These are phyloP conservation scores for Trichocladium antarcticum DNA, from an alignment of 495 filamentous ascomycete genomes.

Conservation along the genomic window DNA sequence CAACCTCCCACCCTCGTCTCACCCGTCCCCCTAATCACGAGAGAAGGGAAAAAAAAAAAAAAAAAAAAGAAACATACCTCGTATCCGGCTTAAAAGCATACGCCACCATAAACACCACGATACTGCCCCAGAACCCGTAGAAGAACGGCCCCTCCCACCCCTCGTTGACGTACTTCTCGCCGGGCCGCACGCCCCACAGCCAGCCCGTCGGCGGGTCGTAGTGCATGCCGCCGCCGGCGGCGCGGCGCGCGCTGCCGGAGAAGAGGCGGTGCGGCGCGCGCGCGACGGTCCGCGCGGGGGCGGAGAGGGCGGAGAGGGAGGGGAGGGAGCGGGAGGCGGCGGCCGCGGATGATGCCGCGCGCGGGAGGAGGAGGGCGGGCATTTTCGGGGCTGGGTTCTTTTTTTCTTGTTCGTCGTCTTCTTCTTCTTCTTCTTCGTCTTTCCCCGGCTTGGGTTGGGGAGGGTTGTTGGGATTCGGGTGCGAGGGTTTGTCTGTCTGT, in stretches of 20 bases:
- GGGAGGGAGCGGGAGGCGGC: too few species aligned
- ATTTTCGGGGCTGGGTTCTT: neutral
- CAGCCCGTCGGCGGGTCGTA: constrained; percentile 89
- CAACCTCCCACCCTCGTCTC: neutral
- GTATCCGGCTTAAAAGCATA: constrained; percentile 98
- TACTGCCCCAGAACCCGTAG: constrained; percentile 81
- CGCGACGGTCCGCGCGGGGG: too few species aligned
- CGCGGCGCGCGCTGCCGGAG: constrained; percentile 27
- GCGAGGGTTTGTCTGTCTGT: too few species aligned
- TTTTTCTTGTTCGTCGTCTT: neutral
- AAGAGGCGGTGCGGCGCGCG: too few species aligned
- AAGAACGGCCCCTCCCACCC: constrained; percentile 87
- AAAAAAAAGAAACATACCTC: constrained; percentile 55
- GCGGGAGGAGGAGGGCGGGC: constrained; percentile 7
- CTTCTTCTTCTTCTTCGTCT: neutral
- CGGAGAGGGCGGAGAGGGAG: too few species aligned
- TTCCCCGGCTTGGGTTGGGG: neutral
- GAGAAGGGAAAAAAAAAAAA: neutral
- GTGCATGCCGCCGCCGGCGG: constrained; percentile 54
- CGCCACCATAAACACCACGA: constrained; percentile 61
- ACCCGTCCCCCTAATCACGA: neutral
- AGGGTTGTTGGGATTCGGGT: neutral
- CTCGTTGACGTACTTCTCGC: constrained; percentile 89
- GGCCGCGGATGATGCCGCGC: constrained; percentile 5
- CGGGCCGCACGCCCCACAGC: constrained; percentile 83